Evolutionary conservation across 768 basidiomycete genomes (phyloP).

Genomic region (Suillus subaureus): DNA sequence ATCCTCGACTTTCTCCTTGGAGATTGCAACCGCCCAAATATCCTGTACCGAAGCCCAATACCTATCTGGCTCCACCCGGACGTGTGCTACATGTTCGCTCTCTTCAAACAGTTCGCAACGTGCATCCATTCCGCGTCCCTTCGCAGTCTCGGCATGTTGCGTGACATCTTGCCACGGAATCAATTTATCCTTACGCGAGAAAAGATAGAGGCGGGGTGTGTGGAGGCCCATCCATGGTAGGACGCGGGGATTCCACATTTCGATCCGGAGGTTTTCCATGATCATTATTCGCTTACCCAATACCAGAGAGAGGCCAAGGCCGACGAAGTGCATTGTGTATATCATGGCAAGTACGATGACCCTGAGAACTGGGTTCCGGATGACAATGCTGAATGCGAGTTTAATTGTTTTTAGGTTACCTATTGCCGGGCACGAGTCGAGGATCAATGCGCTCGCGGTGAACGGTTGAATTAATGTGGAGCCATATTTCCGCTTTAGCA

Average conservation of each 20-base stretch:
- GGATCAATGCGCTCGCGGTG: slow-evolving; percentile 19
- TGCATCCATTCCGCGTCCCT: slow-evolving; percentile 26
- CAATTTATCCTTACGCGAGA: slow-evolving; percentile 33
- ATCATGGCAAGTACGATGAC: slow-evolving; percentile 17
- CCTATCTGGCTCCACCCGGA: slow-evolving; percentile 29
- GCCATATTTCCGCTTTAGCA: slow-evolving; percentile 24
- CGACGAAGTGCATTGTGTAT: slow-evolving; percentile 17
- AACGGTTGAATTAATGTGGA: slow-evolving; percentile 8
- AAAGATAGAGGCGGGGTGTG: slow-evolving; percentile 40
- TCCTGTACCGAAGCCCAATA: slow-evolving; percentile 28
- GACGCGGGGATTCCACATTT: slow-evolving; percentile 25
- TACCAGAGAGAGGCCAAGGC: slow-evolving; percentile 10
- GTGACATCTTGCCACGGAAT: slow-evolving; percentile 32
- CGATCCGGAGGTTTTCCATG: slow-evolving; percentile 10
- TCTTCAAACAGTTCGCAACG: slow-evolving; percentile 33
- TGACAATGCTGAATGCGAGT: slow-evolving; percentile 23
- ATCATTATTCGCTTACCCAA: slow-evolving; percentile 22
- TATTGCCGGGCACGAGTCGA: slow-evolving; percentile 25
- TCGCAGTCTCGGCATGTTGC: slow-evolving; percentile 28
- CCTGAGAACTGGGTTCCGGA: slow-evolving; percentile 24
- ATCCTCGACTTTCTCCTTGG: slow-evolving; percentile 3
- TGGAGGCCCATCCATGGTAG: slow-evolving; percentile 33
- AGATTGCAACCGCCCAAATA: slow-evolving; percentile 24
- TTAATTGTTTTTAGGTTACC: slow-evolving; percentile 20
- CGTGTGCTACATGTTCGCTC: slow-evolving; percentile 38